phyloP scores from a whole-genome alignment of 257 asterid genomes.

The Dorcoceras hygrometricum region DNA sequence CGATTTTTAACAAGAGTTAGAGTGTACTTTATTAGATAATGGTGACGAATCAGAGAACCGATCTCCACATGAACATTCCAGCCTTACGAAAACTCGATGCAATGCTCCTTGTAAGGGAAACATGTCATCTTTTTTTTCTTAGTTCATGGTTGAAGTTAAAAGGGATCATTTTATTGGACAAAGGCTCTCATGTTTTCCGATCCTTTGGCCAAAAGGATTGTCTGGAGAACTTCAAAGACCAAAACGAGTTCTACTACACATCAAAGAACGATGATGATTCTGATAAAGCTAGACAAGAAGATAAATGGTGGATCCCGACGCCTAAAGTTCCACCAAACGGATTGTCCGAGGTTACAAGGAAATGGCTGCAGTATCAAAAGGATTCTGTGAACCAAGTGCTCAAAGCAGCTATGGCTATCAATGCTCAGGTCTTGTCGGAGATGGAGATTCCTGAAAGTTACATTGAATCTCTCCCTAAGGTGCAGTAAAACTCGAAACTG shows the following conservation, averaged over 20 bases:
- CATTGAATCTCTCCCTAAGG: slow-evolving; percentile 60
- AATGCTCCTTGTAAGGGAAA: slow-evolving; percentile 49
- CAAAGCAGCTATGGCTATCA: slow-evolving; percentile 73
- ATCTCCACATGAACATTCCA: slow-evolving; percentile 59
- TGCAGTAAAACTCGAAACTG: slow-evolving; percentile 15
- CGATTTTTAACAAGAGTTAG: background rate
- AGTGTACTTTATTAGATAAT: slow-evolving; percentile 37
- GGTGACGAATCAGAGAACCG: slow-evolving; percentile 58
- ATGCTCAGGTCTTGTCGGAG: slow-evolving; percentile 53
- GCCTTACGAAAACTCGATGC: slow-evolving; percentile 54
- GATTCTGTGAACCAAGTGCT: slow-evolving; percentile 60
- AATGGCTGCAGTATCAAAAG: slow-evolving; percentile 57
- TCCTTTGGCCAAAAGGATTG: slow-evolving; percentile 36
- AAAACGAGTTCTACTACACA: slow-evolving; percentile 47
- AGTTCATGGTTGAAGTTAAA: background rate
- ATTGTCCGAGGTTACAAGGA: slow-evolving; percentile 40
- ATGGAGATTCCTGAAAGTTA: slow-evolving; percentile 63
- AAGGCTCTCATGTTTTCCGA: background rate
- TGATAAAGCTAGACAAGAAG: slow-evolving; percentile 36
- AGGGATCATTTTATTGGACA: background rate
- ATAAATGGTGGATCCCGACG: slow-evolving; percentile 67
- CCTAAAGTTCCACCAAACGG: slow-evolving; percentile 62
- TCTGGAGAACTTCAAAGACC: slow-evolving; percentile 58
- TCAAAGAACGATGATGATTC: slow-evolving; percentile 42
- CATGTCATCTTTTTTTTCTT: background rate